Evolutionary conservation across 352 stramenopile species (phyloP).

Genomic region (Phytophthora pistaciae): DNA sequence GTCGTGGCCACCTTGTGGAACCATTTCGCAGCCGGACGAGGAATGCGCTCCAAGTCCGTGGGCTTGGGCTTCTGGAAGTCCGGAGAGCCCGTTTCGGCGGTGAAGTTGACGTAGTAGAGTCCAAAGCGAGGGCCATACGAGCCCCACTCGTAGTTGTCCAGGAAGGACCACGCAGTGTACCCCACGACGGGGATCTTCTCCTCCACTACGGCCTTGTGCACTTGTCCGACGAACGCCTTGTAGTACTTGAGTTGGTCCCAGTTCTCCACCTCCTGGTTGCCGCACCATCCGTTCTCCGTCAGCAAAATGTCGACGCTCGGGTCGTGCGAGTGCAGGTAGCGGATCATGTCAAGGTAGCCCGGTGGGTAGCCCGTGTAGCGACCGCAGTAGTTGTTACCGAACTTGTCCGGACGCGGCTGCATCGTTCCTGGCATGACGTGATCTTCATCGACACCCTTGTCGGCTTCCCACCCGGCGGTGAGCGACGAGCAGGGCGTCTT

Average conservation of each 20-base stretch:
- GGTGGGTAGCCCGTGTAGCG: slow-evolving; percentile 57
- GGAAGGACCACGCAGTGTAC: slow-evolving; percentile 27
- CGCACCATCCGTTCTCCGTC: slow-evolving; percentile 62
- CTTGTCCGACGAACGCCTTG: slow-evolving; percentile 23
- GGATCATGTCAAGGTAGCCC: slow-evolving; percentile 59
- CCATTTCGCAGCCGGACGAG: slow-evolving; percentile 47
- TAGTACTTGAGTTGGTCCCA: slow-evolving; percentile 37
- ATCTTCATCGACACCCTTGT: slow-evolving; percentile 48
- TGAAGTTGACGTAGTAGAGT: slow-evolving; percentile 41
- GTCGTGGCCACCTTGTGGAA: slow-evolving; percentile 21
- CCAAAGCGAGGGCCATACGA: slow-evolving; percentile 43
- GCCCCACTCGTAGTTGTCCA: slow-evolving; percentile 33
- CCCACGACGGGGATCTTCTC: slow-evolving; percentile 31
- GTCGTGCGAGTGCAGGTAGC: slow-evolving; percentile 55
- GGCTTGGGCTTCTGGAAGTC: slow-evolving; percentile 8
- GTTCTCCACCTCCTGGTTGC: slow-evolving; percentile 55
- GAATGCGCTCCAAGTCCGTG: slow-evolving; percentile 37
- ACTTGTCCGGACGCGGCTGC: slow-evolving; percentile 21
- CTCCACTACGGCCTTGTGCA: slow-evolving; percentile 43
- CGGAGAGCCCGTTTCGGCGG: slow-evolving; percentile 13
- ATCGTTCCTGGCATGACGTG: slow-evolving; percentile 47
- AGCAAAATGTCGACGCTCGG: slow-evolving; percentile 41
- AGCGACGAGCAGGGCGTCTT: slow-evolving; percentile 39
- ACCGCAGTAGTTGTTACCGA: slow-evolving; percentile 39
- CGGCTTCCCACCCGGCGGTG: slow-evolving; percentile 46